phyloP scores from a whole-genome alignment of 306 rosid species.

The Fragaria ananassa region DNA sequence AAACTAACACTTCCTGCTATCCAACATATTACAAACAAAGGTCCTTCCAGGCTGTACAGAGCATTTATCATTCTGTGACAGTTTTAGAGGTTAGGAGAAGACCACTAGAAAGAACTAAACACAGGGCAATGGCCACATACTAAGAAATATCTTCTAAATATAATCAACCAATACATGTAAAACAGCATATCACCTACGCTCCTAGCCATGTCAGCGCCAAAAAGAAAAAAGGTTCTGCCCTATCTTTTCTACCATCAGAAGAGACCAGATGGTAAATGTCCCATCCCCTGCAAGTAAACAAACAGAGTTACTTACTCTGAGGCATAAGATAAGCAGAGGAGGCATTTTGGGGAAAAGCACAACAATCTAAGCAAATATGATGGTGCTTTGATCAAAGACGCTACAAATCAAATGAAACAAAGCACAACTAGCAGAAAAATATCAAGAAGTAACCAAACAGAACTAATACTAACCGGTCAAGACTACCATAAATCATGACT shows the following conservation, averaged over 20 bases:
- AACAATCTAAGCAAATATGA: neutral
- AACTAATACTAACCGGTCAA: constrained; percentile 32
- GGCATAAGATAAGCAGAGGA: neutral
- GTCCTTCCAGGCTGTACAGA: constrained; percentile 38
- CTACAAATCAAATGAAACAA: neutral
- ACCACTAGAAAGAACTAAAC: constrained; percentile 24
- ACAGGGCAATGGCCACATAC: constrained; percentile 32
- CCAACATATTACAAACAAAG: constrained; percentile 24
- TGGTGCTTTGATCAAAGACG: neutral
- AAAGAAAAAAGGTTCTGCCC: constrained; percentile 27
- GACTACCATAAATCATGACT: constrained; percentile 34
- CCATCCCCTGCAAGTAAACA: constrained; percentile 34
- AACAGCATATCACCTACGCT: constrained; percentile 31
- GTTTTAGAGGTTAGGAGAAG: constrained; percentile 35
- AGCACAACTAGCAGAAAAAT: neutral
- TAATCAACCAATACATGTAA: constrained; percentile 27
- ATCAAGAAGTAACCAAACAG: neutral
- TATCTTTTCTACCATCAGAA: constrained; percentile 40
- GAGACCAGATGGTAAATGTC: constrained; percentile 27
- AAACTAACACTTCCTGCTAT: constrained; percentile 23
- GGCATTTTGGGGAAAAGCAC: neutral
- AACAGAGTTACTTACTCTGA: neutral
- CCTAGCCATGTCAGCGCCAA: constrained; percentile 44
- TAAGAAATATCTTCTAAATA: constrained; percentile 29
- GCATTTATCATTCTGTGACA: constrained; percentile 28